A percentile compares a stretch with the other conserved stretches of the same genome.
Evolutionary conservation across 495 filamentous ascomycete genomes (phyloP).

Genomic region (Aspergillus egyptiacus): DNA sequence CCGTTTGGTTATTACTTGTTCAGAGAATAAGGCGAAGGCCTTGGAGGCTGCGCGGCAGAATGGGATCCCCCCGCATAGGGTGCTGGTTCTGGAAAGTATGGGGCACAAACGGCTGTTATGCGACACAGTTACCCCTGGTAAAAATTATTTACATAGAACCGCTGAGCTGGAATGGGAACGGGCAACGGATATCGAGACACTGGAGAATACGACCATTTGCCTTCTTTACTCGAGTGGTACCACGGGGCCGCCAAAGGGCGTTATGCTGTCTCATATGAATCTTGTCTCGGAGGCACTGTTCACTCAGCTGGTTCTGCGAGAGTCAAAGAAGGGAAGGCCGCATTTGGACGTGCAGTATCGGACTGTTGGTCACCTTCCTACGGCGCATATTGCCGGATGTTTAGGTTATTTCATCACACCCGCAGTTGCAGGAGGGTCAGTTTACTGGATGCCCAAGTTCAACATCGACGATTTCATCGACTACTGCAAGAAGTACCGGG

Average conservation of each 20-base stretch:
- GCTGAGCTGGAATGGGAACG: constrained; percentile 11
- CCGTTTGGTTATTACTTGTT: constrained; percentile 10
- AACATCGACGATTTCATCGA: constrained; percentile 15
- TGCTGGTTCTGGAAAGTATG: constrained; percentile 14
- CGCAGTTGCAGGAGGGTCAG: constrained; percentile 14
- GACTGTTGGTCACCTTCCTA: constrained; percentile 76
- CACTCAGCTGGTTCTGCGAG: constrained; percentile 47
- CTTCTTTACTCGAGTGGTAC: constrained; percentile 47
- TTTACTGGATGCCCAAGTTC: constrained; percentile 19
- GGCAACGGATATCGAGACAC: constrained; percentile 2
- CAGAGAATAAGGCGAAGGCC: constrained; percentile 9
- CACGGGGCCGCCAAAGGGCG: constrained; percentile 77
- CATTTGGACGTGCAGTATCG: constrained; percentile 51
- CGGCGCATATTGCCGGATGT: constrained; percentile 32
- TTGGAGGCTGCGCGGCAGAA: constrained; percentile 5
- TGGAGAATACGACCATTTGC: constrained; percentile 11
- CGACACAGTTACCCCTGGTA: not conserved
- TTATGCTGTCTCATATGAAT: constrained; percentile 69
- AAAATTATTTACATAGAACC: constrained; percentile 6
- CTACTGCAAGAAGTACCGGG: constrained; percentile 11
- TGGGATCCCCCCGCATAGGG: constrained; percentile 3
- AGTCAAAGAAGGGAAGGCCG: constrained; percentile 45
- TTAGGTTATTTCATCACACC: constrained; percentile 17
- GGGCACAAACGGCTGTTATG: constrained; percentile 6
- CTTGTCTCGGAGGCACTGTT: constrained; percentile 58